Percentiles rank a stretch among this genome's conserved stretches.
Evolutionary conservation across 2,329 filamentous ascomycete genomes (phyloP).

Genomic region (Byssothecium circinans): DNA sequence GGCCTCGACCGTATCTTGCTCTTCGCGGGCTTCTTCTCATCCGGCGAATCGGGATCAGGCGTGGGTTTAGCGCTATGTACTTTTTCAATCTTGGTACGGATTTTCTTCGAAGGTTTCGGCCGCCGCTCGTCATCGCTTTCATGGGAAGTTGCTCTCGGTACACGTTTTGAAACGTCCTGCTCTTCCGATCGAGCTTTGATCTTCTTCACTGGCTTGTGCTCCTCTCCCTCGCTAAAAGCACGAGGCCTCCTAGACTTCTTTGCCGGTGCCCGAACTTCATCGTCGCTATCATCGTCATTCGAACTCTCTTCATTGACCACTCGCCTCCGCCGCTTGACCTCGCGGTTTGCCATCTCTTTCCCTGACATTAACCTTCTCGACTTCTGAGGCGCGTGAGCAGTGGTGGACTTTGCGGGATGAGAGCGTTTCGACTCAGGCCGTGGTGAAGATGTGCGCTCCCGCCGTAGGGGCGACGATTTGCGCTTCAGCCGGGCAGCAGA

Average conservation of each 20-base stretch:
- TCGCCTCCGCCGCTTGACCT: slow-evolving; percentile 35
- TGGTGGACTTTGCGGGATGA: slow-evolving; percentile 24
- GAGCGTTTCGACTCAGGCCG: slow-evolving; percentile 31
- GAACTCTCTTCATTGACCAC: slow-evolving; percentile 40
- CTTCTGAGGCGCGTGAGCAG: slow-evolving; percentile 32
- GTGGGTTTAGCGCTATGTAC: slow-evolving; percentile 33
- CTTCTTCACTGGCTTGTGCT: slow-evolving; percentile 37
- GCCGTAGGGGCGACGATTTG: slow-evolving; percentile 29
- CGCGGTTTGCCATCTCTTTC: slow-evolving; percentile 38
- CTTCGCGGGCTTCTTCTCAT: slow-evolving; percentile 36
- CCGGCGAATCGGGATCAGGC: slow-evolving; percentile 38
- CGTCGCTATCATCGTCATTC: slow-evolving; percentile 41
- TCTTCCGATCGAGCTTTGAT: slow-evolving; percentile 36
- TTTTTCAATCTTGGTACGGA: slow-evolving; percentile 30
- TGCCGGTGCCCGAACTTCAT: slow-evolving; percentile 40
- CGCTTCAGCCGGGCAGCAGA: slow-evolving; percentile 33
- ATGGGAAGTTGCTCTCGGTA: slow-evolving; percentile 26
- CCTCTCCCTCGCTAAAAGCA: slow-evolving; percentile 40
- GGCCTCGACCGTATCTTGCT: slow-evolving; percentile 37
- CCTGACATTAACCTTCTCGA: slow-evolving; percentile 39
- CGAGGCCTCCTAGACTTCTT: slow-evolving; percentile 35
- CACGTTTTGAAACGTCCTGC: slow-evolving; percentile 29
- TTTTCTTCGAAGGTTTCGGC: slow-evolving; percentile 27
- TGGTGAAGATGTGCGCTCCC: slow-evolving; percentile 41
- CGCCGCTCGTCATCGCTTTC: slow-evolving; percentile 35